Conservation (phyloP, 208 protist genomes). For the Endotrypanum monterogeii region DNA sequence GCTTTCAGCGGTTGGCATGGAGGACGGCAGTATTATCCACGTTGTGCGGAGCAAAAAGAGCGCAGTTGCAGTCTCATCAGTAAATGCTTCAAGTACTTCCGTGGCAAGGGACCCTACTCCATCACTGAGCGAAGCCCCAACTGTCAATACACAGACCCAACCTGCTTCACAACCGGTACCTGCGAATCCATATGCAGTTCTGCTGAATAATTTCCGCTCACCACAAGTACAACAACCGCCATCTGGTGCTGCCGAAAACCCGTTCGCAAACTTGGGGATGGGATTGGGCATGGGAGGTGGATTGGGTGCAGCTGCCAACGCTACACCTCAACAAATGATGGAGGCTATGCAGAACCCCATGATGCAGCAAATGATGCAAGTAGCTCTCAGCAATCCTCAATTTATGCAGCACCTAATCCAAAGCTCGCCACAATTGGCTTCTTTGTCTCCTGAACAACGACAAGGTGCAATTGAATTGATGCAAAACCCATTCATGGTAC, state of each 20-base stretch:
- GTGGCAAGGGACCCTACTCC: slow-evolving; percentile 2
- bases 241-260: slow-evolving; percentile 16
- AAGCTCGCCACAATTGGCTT: slow-evolving; percentile 35
- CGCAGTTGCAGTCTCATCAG: slow-evolving; percentile 4
- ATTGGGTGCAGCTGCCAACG: slow-evolving; percentile 13
- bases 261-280: slow-evolving; percentile 24
- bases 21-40: slow-evolving; percentile 80
- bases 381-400: slow-evolving; percentile 60
- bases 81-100: slow-evolving; percentile 11
- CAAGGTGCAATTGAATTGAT: slow-evolving; percentile 67
- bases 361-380: slow-evolving; percentile 63
- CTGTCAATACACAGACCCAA: slow-evolving; percentile 6
- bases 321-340: slow-evolving; percentile 20
- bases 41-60: slow-evolving; percentile 81
- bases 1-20: slow-evolving; percentile 75
- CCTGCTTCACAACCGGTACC: not conserved
- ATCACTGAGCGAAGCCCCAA: slow-evolving; percentile 7
- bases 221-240: slow-evolving; percentile 14
- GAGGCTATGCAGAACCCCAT: slow-evolving; percentile 74
- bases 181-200: slow-evolving; percentile 72
- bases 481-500: slow-evolving; percentile 51
- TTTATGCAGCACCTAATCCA: slow-evolving; percentile 74
- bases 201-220: slow-evolving; percentile 49
- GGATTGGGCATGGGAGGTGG: slow-evolving; percentile 18
- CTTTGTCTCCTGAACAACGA: slow-evolving; percentile 48